phyloP scores from a whole-genome alignment of 257 asterid species.

The Gynochthodes officinalis region DNA sequence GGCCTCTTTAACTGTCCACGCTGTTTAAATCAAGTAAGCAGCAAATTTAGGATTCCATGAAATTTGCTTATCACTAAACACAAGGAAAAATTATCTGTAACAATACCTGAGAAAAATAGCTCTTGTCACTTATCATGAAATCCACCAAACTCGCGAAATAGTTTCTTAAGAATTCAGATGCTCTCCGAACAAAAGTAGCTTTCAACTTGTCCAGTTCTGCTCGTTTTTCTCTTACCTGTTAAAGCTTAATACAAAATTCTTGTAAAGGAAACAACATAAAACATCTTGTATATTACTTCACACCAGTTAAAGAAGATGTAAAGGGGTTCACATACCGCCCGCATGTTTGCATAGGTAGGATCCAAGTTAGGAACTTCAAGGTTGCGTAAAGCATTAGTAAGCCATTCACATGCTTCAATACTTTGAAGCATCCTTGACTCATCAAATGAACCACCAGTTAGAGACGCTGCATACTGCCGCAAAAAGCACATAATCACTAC shows the following conservation, averaged over 20 bases:
- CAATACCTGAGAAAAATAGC: slow-evolving; percentile 89
- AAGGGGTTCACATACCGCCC: slow-evolving; percentile 59
- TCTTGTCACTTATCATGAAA: slow-evolving; percentile 94
- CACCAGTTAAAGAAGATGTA: background rate
- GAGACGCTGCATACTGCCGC: slow-evolving; percentile 67
- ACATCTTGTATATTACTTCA: background rate
- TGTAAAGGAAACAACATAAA: slow-evolving; percentile 13
- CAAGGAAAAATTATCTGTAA: background rate
- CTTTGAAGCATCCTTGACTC: slow-evolving; percentile 86
- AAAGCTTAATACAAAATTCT: slow-evolving; percentile 22
- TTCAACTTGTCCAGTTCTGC: slow-evolving; percentile 79
- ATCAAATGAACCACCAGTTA: slow-evolving; percentile 82
- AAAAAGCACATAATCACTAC: slow-evolving; percentile 15
- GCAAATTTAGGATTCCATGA: slow-evolving; percentile 10
- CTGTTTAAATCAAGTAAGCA: slow-evolving; percentile 44
- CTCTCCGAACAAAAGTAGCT: slow-evolving; percentile 72
- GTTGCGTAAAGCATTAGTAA: slow-evolving; percentile 56
- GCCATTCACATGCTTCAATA: slow-evolving; percentile 96
- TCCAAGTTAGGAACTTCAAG: slow-evolving; percentile 85
- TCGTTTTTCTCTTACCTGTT: slow-evolving; percentile 87
- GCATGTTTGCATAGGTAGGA: slow-evolving; percentile 58
- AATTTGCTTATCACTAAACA: background rate
- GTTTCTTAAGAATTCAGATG: slow-evolving; percentile 82
- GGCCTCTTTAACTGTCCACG: slow-evolving; percentile 97
- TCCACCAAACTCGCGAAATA: slow-evolving; percentile 95